These are phyloP conservation scores for Wickerhamiella infanticola DNA, from an alignment of 1,139 yeast species.

Conservation along the genomic window DNA sequence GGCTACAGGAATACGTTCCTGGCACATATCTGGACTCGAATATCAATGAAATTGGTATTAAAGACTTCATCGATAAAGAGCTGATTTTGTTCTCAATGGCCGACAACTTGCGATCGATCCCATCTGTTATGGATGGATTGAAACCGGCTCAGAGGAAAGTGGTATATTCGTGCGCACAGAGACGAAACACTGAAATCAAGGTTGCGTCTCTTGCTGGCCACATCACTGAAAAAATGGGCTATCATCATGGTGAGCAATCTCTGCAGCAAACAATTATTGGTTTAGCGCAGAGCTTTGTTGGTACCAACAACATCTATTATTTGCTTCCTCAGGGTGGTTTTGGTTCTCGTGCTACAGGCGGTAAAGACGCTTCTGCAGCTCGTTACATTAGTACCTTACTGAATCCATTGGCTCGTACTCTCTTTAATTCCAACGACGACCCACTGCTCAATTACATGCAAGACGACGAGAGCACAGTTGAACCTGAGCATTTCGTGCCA, in stretches of 20 bases:
- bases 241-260: conserved; percentile 91
- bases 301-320: conserved; percentile 75
- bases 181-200: conserved; percentile 61
- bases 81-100: conserved; percentile 92
- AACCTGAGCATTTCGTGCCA: conserved; percentile 93
- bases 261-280: conserved; percentile 82
- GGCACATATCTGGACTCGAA: conserved; percentile 90
- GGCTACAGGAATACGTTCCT: conserved; percentile 80
- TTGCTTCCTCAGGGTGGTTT: conserved; percentile 89
- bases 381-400: conserved; percentile 91
- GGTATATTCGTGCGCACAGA: conserved; percentile 72
- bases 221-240: conserved; percentile 78
- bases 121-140: conserved; percentile 85
- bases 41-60: conserved; percentile 62
- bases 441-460: conserved; percentile 65
- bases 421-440: conserved; percentile 70
- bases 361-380: conserved; percentile 97
- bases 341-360: conserved; percentile 95
- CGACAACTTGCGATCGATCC: conserved; percentile 89
- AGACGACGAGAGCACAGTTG: conserved; percentile 89
- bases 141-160: conserved; percentile 97
- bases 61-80: conserved; percentile 91
- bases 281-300: conserved; percentile 88
- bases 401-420: conserved; percentile 53
- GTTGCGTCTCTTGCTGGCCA: conserved; percentile 88